Base-by-base conservation (phyloP, 225 moss, liverwort and hornwort species). In the Physcomitrellopsis africana region DNA sequence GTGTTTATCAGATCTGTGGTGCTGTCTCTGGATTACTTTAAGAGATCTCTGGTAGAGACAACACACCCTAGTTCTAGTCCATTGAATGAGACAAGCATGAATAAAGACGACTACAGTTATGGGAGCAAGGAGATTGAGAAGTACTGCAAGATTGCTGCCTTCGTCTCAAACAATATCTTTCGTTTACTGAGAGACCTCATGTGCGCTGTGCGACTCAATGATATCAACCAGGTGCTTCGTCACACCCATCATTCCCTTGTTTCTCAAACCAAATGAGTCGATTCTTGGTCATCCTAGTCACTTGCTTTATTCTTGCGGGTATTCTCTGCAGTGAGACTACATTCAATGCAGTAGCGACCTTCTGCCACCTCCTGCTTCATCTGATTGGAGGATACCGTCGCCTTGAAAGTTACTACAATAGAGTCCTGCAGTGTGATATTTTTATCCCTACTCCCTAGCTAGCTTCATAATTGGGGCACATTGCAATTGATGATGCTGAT, bases 1-100 rank as follows among this genome's bases (percentile, higher is more conserved):
- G 92, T 90, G 45, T 92, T 92, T 61, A 86, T 92, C 61, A 83
- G 92, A 37, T 87, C 92, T 74, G 92, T 92, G 32, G 74, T 88
- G 69, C 90, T 92, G 24, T 90, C 92, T 44, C 54, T 90, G 65
- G 87, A 92, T 62, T 75, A 76, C 69, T 92, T 92, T 76, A 79
- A 82, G 77, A 81, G 72, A 45, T 82, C 73, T n/a, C 74, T 82
- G 63, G 58, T 77, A 47, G 63, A 74, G 16, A 45, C 63, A 45
- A 16, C 45, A 71, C 73, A 72, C 64, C 51, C 75, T 53, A 68
- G 42, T 67, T 75, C 78, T 29, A 75, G 45, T 32, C 65, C 76
- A 60, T 61, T 54, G 27, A 81, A 72, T 54, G 63, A 65, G 26
- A 52, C 73, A 2, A 82, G 60, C 47, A 67, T 45, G 72, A 78